A percentile compares a stretch with the other conserved stretches of the same genome.
Evolutionary conservation across 495 filamentous ascomycete species (phyloP).

Genomic region (Xylaria sp.): DNA sequence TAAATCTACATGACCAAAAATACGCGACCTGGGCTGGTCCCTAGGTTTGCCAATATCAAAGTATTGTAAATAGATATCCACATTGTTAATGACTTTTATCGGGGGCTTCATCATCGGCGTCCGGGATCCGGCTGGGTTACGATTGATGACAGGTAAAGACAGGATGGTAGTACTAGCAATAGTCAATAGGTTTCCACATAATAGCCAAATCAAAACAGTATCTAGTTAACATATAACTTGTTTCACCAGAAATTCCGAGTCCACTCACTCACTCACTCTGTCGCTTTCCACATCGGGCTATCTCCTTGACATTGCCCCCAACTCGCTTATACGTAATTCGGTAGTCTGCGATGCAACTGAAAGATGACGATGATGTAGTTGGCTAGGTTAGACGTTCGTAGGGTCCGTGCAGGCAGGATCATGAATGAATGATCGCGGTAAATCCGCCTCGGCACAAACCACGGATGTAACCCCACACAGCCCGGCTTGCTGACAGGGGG

Average conservation of each 20-base stretch:
- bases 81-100: slow-evolving; percentile 2
- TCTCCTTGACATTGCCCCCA: neutral
- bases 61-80: slow-evolving; percentile 18
- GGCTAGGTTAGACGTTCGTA: neutral
- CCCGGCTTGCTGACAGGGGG: slow-evolving; percentile 9
- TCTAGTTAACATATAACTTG: neutral
- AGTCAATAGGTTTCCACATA: slow-evolving; percentile 5
- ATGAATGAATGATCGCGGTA: neutral
- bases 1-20: slow-evolving; percentile 21
- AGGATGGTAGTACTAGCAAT: slow-evolving; percentile 18
- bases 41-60: slow-evolving; percentile 5
- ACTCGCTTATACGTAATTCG: neutral
- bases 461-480: neutral
- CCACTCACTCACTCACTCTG: too few species aligned
- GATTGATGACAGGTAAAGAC: slow-evolving; percentile 23
- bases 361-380: too few species aligned
- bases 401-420: neutral
- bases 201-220: slow-evolving; percentile 1
- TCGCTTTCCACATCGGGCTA: neutral
- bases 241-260: neutral
- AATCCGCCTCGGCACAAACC: slow-evolving; percentile 8
- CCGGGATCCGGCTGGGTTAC: slow-evolving; percentile 10
- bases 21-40: slow-evolving; percentile 20
- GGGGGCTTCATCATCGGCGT: slow-evolving; percentile 17
- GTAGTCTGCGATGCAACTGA: neutral